Conservation (phyloP, 129 eudicot genomes). For the Tanacetum coccineum region DNA sequence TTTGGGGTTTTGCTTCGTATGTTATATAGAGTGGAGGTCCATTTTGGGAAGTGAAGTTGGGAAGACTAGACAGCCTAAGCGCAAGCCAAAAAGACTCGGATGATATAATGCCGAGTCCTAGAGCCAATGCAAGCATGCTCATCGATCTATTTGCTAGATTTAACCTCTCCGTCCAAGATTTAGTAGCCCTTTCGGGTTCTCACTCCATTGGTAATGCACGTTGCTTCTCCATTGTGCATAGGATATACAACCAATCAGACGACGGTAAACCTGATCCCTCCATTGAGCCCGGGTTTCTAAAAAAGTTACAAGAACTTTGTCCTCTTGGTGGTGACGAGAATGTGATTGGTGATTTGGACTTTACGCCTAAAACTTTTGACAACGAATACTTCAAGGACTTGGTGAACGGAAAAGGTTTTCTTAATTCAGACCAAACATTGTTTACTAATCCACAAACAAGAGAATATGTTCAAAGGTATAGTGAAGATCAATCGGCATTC, state of each 20-base stretch:
- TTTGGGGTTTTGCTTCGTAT: not conserved
- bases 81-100: constrained; percentile 85
- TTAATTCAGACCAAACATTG: constrained; percentile 79
- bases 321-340: constrained; percentile 73
- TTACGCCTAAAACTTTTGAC: constrained; percentile 63
- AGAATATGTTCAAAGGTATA: constrained; percentile 48
- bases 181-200: constrained; percentile 89
- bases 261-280: constrained; percentile 76
- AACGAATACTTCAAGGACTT: constrained; percentile 80
- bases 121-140: constrained; percentile 68
- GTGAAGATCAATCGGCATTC: constrained; percentile 44
- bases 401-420: constrained; percentile 68
- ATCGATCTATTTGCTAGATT: constrained; percentile 55
- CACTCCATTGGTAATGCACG: constrained; percentile 88
- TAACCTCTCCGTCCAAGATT: constrained; percentile 66
- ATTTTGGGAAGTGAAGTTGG: constrained; percentile 82
- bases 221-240: constrained; percentile 72
- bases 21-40: constrained; percentile 83
- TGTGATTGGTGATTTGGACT: constrained; percentile 69
- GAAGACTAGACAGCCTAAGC: constrained; percentile 74
- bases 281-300: constrained; percentile 58
- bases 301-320: constrained; percentile 58
- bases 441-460: constrained; percentile 47
- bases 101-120: constrained; percentile 91
- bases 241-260: constrained; percentile 89